Percentiles rank a stretch among this genome's conserved stretches.
These are phyloP conservation scores for Parachaetomium inaequale DNA, from an alignment of 495 filamentous ascomycete species.

Conservation along the genomic window DNA sequence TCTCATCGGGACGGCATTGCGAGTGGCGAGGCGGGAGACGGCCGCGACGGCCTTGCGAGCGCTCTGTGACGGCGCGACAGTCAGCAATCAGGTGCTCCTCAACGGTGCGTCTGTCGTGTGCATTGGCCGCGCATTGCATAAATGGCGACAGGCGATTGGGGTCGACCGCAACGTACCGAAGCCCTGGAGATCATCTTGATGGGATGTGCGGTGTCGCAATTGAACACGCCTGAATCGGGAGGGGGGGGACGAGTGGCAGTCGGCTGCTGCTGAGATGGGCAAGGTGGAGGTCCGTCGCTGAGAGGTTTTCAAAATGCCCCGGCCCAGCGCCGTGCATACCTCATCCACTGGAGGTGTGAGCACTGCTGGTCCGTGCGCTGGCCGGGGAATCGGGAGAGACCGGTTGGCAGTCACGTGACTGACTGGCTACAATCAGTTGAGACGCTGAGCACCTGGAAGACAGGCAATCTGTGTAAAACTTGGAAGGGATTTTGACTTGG, in stretches of 20 bases:
- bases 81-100: slow-evolving; percentile 7
- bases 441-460: not conserved
- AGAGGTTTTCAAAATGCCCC: slow-evolving; percentile 38
- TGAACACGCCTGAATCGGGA: slow-evolving; percentile 24
- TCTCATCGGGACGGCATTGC: slow-evolving; percentile 66
- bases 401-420: slow-evolving; percentile 25
- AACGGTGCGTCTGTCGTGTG: too few relatives aligned
- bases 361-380: slow-evolving; percentile 15
- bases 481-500: too few relatives aligned
- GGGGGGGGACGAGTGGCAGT: slow-evolving; percentile 24
- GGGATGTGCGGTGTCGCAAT: slow-evolving; percentile 29
- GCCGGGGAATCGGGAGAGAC: slow-evolving; percentile 23
- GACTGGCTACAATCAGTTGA: not conserved
- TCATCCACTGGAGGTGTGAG: slow-evolving; percentile 18
- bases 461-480: not conserved
- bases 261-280: slow-evolving; percentile 25
- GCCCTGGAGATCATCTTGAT: slow-evolving; percentile 65
- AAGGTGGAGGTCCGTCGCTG: slow-evolving; percentile 36
- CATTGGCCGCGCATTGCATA: not conserved
- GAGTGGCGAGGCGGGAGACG: slow-evolving; percentile 66
- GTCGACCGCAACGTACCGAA: slow-evolving; percentile 53
- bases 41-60: slow-evolving; percentile 70
- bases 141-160: not conserved
- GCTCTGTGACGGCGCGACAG: slow-evolving; percentile 41
- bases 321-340: slow-evolving; percentile 21